Conservation (phyloP, 306 rosid genomes). For the Sesbania bispinosa region DNA sequence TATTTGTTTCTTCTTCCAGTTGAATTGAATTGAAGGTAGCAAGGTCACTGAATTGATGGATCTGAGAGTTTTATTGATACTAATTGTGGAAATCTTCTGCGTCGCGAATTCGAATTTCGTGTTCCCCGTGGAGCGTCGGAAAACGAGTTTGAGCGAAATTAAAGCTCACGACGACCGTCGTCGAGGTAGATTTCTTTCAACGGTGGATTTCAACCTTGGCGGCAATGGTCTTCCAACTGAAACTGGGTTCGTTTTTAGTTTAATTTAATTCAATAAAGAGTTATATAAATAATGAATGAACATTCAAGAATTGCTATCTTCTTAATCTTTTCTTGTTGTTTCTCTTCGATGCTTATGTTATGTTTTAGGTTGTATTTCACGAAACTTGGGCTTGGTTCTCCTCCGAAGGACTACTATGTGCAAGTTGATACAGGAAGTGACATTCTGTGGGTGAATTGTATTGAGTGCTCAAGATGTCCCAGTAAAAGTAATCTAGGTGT, state of each 20-base stretch:
- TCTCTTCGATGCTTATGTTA: not conserved
- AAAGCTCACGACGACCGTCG: conserved; percentile 70
- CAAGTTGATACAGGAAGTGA: conserved; percentile 99
- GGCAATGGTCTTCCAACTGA: conserved; percentile 75
- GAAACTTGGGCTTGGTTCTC: conserved; percentile 80
- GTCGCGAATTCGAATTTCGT: conserved; percentile 54
- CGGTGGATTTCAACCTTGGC: conserved; percentile 74
- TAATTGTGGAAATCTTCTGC: conserved; percentile 27
- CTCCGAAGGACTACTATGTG: conserved; percentile 75
- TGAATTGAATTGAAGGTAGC: not conserved
- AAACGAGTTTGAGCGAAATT: conserved; percentile 42
- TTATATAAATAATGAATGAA: not conserved
- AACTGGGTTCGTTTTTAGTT: conserved; percentile 49
- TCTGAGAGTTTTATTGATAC: conserved; percentile 37
- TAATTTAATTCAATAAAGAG: not conserved
- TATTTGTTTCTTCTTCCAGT: not conserved
- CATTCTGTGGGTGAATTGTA: conserved; percentile 85
- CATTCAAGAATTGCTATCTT: not conserved
- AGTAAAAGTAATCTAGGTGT: conserved; percentile 69
- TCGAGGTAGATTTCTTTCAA: conserved; percentile 68
- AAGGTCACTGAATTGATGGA: conserved; percentile 40
- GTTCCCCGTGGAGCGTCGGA: conserved; percentile 55
- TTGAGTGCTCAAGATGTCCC: conserved; percentile 73
- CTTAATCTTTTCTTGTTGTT: conserved; percentile 11
- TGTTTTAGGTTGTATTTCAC: conserved; percentile 74